These are phyloP conservation scores for Carpinus viminea DNA, from an alignment of 306 rosid species.

Conservation along the genomic window DNA sequence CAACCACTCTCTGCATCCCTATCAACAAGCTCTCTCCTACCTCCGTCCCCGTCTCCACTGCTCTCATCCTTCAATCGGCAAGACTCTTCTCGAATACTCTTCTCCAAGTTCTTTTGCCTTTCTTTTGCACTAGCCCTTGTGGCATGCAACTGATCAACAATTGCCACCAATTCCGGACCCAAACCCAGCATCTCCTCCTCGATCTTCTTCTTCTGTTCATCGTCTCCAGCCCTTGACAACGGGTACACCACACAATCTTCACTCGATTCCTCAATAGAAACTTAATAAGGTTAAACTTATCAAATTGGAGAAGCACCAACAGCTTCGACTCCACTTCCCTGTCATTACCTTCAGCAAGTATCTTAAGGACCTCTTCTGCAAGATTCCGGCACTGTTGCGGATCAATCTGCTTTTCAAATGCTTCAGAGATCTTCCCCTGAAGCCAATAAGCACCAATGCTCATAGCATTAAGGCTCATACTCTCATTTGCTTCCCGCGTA, in stretches of 20 bases:
- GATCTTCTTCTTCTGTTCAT: slow-evolving; percentile 70
- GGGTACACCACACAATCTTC: slow-evolving; percentile 73
- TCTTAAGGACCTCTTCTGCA: slow-evolving; percentile 80
- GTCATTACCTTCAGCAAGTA: slow-evolving; percentile 79
- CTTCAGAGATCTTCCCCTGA: slow-evolving; percentile 92
- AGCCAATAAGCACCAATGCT: slow-evolving; percentile 98
- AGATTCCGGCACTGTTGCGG: slow-evolving; percentile 90
- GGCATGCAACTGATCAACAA: slow-evolving; percentile 54
- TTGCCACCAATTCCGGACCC: slow-evolving; percentile 51
- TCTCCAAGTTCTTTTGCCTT: slow-evolving; percentile 88
- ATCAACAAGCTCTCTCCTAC: slow-evolving; percentile 66
- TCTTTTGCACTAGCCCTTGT: slow-evolving; percentile 88
- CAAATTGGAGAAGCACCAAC: slow-evolving; percentile 61
- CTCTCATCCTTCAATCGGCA: slow-evolving; percentile 77
- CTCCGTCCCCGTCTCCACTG: slow-evolving; percentile 67
- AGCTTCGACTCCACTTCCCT: slow-evolving; percentile 77
- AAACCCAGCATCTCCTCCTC: slow-evolving; percentile 86
- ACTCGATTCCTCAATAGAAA: slow-evolving; percentile 64
- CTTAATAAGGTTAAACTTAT: slow-evolving; percentile 77
- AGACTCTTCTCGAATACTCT: slow-evolving; percentile 91
- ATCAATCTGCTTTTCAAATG: slow-evolving; percentile 84
- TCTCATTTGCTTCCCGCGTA: slow-evolving; percentile 76
- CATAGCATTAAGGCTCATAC: slow-evolving; percentile 81
- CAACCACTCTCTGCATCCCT: slow-evolving; percentile 80
- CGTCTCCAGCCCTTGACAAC: slow-evolving; percentile 52